Evolutionary conservation across 2,329 filamentous ascomycete genomes (phyloP), one percentile per base, ranked within the genome.

Genomic region (Trichocomaceae sp.): DNA sequence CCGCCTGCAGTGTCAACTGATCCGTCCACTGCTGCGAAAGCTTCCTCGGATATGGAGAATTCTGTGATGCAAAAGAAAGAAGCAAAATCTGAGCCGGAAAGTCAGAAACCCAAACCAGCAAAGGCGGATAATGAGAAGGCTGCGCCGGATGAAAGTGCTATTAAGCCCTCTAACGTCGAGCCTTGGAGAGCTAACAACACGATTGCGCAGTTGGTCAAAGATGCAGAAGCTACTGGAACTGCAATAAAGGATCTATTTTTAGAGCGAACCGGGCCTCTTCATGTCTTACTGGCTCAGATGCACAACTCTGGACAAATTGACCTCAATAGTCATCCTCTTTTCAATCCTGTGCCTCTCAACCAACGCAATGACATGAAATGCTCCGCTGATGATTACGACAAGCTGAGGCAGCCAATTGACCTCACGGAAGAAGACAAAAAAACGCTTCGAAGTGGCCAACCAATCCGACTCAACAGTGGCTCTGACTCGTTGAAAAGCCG

Each of bases 341-440:
- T 74, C 60, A 73, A 73, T 29, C 71, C 71, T 15, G 59, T 71
- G 44, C 66, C 74, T 61, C 62, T 75, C 55, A 65, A 64, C 54
- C 70, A 73, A 61, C 68, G 74, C 47, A 64, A 63, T 2, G 72
- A 75, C 54, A 72, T 75, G 71, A 74, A 72, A 54, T 73, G 70
- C 52, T 64, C 60, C 22, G 62, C 69, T 0, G 66, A 69, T 12
- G 71, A 75, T 49, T 74, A 74, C 37, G 71, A 73, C 8, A 49
- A 61, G n/a, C 54, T 73, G 31, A 71, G 71, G 47, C 63, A 67
- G 3, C 71, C 72, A 3, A 66, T 68, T 17, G 69, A 73, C 45
- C 56, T 77, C 37, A 71, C 69, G 1, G 69, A 74, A 22, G 72
- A 73, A n/a, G 65, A 77, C 52, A 71, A 70, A 22, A 75, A 70